Conservation (phyloP, 495 filamentous ascomycete genomes). For the Bathelium albidoporum region DNA sequence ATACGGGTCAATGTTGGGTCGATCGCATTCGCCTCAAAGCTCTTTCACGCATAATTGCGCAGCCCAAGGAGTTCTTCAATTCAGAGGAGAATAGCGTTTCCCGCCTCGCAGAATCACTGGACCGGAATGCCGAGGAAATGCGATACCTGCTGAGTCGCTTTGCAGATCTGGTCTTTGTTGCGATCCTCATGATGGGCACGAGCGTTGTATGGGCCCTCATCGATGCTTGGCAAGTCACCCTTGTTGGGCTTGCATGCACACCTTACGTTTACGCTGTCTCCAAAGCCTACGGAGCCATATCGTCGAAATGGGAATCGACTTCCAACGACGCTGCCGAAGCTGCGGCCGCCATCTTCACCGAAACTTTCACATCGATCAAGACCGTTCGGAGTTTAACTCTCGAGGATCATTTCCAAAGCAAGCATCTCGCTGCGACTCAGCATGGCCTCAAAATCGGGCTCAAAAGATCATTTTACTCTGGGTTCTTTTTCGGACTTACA, state of each 20-base stretch:
- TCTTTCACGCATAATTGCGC: slow-evolving; percentile 59
- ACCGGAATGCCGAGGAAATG: slow-evolving; percentile 82
- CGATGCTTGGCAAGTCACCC: slow-evolving; percentile 70
- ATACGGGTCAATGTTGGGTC: slow-evolving; percentile 68
- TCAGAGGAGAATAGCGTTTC: slow-evolving; percentile 51
- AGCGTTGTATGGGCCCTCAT: slow-evolving; percentile 64
- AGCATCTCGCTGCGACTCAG: slow-evolving; percentile 44
- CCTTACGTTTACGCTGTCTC: slow-evolving; percentile 61
- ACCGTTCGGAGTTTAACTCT: slow-evolving; percentile 71
- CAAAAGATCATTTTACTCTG: slow-evolving; percentile 51
- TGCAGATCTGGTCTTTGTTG: slow-evolving; percentile 55
- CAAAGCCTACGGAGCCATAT: slow-evolving; percentile 49
- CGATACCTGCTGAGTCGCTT: slow-evolving; percentile 71
- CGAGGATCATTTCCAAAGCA: slow-evolving; percentile 61
- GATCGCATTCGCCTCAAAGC: slow-evolving; percentile 59
- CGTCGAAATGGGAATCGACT: slow-evolving; percentile 58
- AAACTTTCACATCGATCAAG: slow-evolving; percentile 73
- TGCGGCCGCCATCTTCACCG: slow-evolving; percentile 52
- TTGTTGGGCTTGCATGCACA: slow-evolving; percentile 58
- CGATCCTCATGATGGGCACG: slow-evolving; percentile 51
- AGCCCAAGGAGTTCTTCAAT: slow-evolving; percentile 82
- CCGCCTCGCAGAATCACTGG: slow-evolving; percentile 58
- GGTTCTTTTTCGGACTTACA: slow-evolving; percentile 64
- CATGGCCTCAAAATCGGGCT: slow-evolving; percentile 45
- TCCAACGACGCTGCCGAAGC: slow-evolving; percentile 50